These are phyloP conservation scores for Naganishia vaughanmartiniae DNA, from an alignment of 768 basidiomycete species.

Conservation along the genomic window DNA sequence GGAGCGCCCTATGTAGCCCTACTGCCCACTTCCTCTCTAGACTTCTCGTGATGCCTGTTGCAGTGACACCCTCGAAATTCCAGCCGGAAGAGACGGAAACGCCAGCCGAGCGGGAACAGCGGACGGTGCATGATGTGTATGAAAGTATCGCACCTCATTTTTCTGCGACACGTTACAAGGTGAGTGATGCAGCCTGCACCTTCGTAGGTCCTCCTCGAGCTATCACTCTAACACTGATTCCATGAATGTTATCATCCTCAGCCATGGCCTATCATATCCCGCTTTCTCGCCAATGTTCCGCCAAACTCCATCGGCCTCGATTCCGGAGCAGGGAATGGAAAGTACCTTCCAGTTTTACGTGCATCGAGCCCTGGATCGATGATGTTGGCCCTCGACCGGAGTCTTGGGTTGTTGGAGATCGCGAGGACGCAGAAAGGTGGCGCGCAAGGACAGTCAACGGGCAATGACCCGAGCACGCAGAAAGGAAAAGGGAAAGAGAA, in stretches of 20 bases:
- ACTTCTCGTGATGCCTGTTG: background rate
- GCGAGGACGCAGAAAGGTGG: conserved; percentile 56
- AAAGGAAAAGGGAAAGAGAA: conserved; percentile 1
- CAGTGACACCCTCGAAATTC: conserved; percentile 23
- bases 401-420: conserved; percentile 70
- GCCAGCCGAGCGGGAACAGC: conserved; percentile 39
- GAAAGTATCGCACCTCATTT: conserved; percentile 52
- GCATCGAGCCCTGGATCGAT: conserved; percentile 64
- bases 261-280: conserved; percentile 86
- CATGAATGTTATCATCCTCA: conserved; percentile 41
- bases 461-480: background rate
- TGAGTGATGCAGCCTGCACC: conserved; percentile 21
- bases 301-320: conserved; percentile 84
- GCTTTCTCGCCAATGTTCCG: conserved; percentile 69
- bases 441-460: background rate
- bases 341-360: conserved; percentile 72
- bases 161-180: conserved; percentile 52
- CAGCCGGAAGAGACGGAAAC: conserved; percentile 19
- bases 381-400: conserved; percentile 83
- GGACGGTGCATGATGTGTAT: conserved; percentile 51
- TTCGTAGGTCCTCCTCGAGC: background rate
- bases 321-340: conserved; percentile 94
- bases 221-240: no score
- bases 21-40: background rate
- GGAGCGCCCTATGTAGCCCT: no score